Evolutionary conservation across 331 rosid species (phyloP).

Genomic region (Acacia pycnantha): DNA sequence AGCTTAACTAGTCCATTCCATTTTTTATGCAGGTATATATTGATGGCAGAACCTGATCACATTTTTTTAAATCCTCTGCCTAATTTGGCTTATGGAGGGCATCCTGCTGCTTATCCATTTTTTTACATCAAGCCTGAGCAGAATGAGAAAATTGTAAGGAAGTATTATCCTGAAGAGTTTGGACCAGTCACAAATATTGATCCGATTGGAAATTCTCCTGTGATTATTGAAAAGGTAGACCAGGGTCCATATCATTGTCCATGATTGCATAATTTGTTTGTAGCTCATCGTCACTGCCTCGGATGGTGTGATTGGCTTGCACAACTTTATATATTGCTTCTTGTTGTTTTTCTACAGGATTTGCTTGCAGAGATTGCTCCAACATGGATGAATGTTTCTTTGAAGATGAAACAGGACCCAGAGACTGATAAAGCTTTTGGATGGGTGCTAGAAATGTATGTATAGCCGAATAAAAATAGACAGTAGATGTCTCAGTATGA

Average conservation of each 20-base stretch:
- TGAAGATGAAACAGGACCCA: conserved; percentile 86
- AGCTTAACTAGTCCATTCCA: conserved; percentile 19
- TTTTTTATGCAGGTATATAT: conserved; percentile 64
- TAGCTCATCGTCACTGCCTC: too few relatives aligned
- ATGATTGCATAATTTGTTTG: conserved; percentile 21
- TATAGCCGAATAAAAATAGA: conserved; percentile 16
- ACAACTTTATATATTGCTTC: not conserved
- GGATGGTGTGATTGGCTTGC: too few relatives aligned
- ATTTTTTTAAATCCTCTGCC: conserved; percentile 87
- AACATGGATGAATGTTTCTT: conserved; percentile 95
- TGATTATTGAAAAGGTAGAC: conserved; percentile 76
- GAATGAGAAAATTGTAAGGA: conserved; percentile 71
- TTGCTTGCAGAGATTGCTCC: conserved; percentile 88
- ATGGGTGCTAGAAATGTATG: conserved; percentile 99
- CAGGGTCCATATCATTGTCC: conserved; percentile 3
- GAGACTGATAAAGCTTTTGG: conserved; percentile 91
- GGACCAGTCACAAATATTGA: conserved; percentile 84
- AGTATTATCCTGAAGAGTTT: conserved; percentile 72
- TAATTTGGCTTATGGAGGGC: conserved; percentile 72
- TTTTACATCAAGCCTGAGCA: conserved; percentile 74
- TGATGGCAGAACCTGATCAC: conserved; percentile 98
- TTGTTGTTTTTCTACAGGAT: conserved; percentile 45
- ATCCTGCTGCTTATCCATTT: conserved; percentile 91
- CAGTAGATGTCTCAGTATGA: not conserved
- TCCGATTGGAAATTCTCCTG: conserved; percentile 98